Base-by-base conservation (phyloP, 768 basidiomycete genomes). In the Collybia sordida region DNA sequence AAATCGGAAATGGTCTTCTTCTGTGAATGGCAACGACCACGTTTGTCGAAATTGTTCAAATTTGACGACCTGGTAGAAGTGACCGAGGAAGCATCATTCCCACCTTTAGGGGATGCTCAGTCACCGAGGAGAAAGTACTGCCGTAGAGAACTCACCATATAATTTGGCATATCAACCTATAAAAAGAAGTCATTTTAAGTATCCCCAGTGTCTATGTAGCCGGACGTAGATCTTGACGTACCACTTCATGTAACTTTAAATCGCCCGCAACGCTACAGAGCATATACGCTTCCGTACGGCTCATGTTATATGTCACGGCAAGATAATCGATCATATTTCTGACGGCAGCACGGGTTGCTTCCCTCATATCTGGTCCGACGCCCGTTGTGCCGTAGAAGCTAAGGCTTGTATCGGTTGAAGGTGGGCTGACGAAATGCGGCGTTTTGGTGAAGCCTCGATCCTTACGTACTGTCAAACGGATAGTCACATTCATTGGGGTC, bases 111-210 rank as follows among this genome's bases (percentile, higher is more conserved):
- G 14, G 42, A 2, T 14, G 8, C 22, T 21, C 14, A 25, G 24
- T 37, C 18, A 21, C 21, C 7, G 4, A 9, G 15, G 36, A 34
- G 14, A 24, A 35, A 9, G 18, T 25, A 22, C 12, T n/a, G n/a
- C n/a, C 6, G 25, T 37, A 46, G 42, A 21, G 42, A 14, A 68
- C 77, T 49, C 60, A 83, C 82, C 31, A 83, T 73, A 54, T 81
- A 84, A 52, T 83, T 83, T 8, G 82, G 82, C 82, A 83, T 83
- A 53, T 83, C 82, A 31, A 83, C 80, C 81, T 82, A 23, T n/a
- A n/a, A n/a, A n/a, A 41, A 31, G 14, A 11, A 11, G 9, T 2
- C 25, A 42, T 15, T 19, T 42, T 14, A n/a, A 15, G 41, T 18
- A 19, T 41, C 21, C 41, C 17, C 11, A 14, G 22, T 19, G 18